Percentiles rank a stretch among this genome's conserved stretches.
Evolutionary conservation across 2,329 filamentous ascomycete species (phyloP).

Genomic region (Metarhizium humberi): DNA sequence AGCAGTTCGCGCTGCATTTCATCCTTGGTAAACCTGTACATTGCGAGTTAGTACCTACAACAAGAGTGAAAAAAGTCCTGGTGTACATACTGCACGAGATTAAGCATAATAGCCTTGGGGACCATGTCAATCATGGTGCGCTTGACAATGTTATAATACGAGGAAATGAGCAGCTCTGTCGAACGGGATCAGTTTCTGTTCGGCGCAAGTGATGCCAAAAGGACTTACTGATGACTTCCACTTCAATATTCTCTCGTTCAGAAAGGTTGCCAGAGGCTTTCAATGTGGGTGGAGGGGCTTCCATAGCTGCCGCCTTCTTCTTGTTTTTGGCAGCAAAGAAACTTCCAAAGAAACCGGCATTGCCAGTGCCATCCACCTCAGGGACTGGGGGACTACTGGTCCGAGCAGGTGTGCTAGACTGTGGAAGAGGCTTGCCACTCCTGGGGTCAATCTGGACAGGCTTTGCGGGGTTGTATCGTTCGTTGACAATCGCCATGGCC

Average conservation of each 20-base stretch:
- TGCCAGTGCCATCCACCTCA: conserved; percentile 38
- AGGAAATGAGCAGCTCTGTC: conserved; percentile 83
- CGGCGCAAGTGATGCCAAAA: not conserved
- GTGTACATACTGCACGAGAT: conserved; percentile 74
- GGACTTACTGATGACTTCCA: conserved; percentile 90
- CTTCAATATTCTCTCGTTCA: conserved; percentile 90
- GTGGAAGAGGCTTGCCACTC: conserved; percentile 85
- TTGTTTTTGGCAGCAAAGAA: conserved; percentile 99
- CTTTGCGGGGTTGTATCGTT: conserved; percentile 71
- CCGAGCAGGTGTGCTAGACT: conserved; percentile 56
- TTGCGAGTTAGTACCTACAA: conserved; percentile 1
- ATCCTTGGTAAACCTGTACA: conserved; percentile 75
- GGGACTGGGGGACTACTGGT: conserved; percentile 65
- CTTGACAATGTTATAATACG: conserved; percentile 97
- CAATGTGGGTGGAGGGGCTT: conserved; percentile 81
- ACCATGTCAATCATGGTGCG: conserved; percentile 99
- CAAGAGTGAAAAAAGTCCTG: not conserved
- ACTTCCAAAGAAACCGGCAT: conserved; percentile 88
- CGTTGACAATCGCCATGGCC: conserved; percentile 97
- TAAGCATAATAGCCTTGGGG: conserved; percentile 98
- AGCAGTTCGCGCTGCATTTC: conserved; percentile 97
- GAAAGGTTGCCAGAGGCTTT: conserved; percentile 92
- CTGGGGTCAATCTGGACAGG: conserved; percentile 96
- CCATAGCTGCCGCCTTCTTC: conserved; percentile 99
- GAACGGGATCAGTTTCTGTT: not conserved